phyloP scores from a whole-genome alignment of 805 yeast genomes.

The Metschnikowia kunwiensis region DNA sequence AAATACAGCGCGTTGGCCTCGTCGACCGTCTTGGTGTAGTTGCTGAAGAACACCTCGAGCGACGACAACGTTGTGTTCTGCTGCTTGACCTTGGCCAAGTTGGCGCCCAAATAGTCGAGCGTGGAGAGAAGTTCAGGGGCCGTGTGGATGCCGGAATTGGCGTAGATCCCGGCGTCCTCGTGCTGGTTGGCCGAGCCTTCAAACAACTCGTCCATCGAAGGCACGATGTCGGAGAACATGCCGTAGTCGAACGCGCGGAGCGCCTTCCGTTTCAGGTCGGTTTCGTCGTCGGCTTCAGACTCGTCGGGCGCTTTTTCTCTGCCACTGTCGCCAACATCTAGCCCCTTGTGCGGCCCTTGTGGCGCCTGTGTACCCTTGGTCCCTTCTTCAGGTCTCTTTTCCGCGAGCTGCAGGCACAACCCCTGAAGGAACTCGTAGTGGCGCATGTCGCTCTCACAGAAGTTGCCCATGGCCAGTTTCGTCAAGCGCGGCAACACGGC shows the following conservation, averaged over 20 bases:
- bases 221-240: conserved; percentile 58
- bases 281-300: neutral
- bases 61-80: conserved; percentile 56
- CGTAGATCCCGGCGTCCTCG: conserved; percentile 50
- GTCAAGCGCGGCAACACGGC: conserved; percentile 15
- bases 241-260: conserved; percentile 50
- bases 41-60: conserved; percentile 51
- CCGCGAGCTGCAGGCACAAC: conserved; percentile 18
- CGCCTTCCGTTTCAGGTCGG: conserved; percentile 2
- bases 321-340: no score
- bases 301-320: neutral
- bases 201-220: conserved; percentile 43
- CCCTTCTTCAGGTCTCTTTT: neutral
- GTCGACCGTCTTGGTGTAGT: conserved; percentile 36
- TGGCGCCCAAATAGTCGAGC: conserved; percentile 51
- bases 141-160: conserved; percentile 57
- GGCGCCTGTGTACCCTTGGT: neutral
- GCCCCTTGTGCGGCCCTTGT: no score
- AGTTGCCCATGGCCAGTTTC: conserved; percentile 12
- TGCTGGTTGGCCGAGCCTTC: conserved; percentile 38
- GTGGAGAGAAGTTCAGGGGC: conserved; percentile 54
- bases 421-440: conserved; percentile 38
- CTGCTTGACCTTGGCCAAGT: conserved; percentile 55
- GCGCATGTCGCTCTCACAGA: conserved; percentile 30
- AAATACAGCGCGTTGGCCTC: conserved; percentile 12